Conservation (phyloP, 2,329 filamentous ascomycete genomes). For the Talaromyces atroroseus region DNA sequence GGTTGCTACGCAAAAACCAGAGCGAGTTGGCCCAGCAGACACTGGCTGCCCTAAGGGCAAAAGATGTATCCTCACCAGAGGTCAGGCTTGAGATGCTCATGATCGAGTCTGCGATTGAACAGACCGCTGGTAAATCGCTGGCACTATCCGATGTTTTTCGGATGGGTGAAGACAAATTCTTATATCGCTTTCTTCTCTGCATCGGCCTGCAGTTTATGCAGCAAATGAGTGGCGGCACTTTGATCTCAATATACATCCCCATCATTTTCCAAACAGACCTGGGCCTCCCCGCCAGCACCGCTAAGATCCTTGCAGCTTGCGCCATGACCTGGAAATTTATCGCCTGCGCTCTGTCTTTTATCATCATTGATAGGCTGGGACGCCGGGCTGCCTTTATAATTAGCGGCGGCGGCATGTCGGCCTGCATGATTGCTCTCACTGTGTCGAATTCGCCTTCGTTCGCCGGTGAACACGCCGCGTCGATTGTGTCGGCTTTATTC, state of each 20-base stretch:
- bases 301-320: slow-evolving; percentile 39
- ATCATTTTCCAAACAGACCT: background rate
- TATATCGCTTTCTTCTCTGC: slow-evolving; percentile 28
- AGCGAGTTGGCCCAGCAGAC: background rate
- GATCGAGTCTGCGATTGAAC: slow-evolving; percentile 32
- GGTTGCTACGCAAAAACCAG: slow-evolving; percentile 3
- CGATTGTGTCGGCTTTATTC: slow-evolving; percentile 1
- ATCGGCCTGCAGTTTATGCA: slow-evolving; percentile 31
- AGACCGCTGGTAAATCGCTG: slow-evolving; percentile 23
- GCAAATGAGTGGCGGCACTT: slow-evolving; percentile 33
- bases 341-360: slow-evolving; percentile 46
- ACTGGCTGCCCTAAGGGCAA: background rate
- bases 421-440: slow-evolving; percentile 45
- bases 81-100: slow-evolving; percentile 28
- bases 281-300: background rate
- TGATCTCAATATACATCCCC: slow-evolving; percentile 29
- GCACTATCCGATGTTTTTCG: slow-evolving; percentile 29
- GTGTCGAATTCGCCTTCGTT: slow-evolving; percentile 15
- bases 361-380: slow-evolving; percentile 48
- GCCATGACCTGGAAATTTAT: slow-evolving; percentile 55
- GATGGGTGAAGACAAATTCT: slow-evolving; percentile 29
- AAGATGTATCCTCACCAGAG: slow-evolving; percentile 31
- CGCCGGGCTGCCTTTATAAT: slow-evolving; percentile 50
- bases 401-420: slow-evolving; percentile 48
- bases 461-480: background rate